Evolutionary conservation across 108 stramenopile species (phyloP).

Genomic region (Nitzschia palea): DNA sequence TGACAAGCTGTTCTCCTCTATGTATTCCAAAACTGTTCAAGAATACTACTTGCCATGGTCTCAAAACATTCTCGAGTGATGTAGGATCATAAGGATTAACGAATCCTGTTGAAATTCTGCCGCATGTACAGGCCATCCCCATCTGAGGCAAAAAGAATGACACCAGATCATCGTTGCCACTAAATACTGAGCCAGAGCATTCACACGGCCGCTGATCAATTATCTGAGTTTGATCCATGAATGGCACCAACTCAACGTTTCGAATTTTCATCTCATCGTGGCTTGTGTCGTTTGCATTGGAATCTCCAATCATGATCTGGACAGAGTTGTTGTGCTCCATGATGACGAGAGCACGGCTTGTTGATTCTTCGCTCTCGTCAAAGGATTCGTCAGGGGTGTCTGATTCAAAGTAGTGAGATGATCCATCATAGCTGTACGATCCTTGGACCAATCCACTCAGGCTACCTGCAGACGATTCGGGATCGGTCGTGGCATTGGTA

Average conservation of each 20-base stretch:
- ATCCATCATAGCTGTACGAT: too few species aligned
- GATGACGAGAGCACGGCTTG: slow-evolving; percentile 31
- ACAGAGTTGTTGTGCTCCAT: slow-evolving; percentile 20
- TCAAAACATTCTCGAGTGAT: slow-evolving; percentile 58
- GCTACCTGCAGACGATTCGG: too few species aligned
- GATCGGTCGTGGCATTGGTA: too few species aligned
- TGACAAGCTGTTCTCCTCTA: slow-evolving; percentile 49
- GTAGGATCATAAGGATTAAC: slow-evolving; percentile 59
- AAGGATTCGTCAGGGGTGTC: slow-evolving; percentile 8
- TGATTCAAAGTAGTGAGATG: slow-evolving; percentile 5
- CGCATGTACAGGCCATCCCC: slow-evolving; percentile 74
- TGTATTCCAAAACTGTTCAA: slow-evolving; percentile 46
- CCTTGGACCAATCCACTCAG: too few species aligned
- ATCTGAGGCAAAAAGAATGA: slow-evolving; percentile 78
- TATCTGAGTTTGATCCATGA: neutral
- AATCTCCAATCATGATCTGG: slow-evolving; percentile 26
- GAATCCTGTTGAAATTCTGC: slow-evolving; percentile 10
- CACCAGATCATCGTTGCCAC: slow-evolving; percentile 62
- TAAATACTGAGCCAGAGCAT: slow-evolving; percentile 58
- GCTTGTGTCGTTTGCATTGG: neutral
- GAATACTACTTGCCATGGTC: slow-evolving; percentile 75
- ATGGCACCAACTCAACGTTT: slow-evolving; percentile 8
- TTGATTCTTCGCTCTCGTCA: neutral
- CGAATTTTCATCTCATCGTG: slow-evolving; percentile 9
- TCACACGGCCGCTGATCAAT: slow-evolving; percentile 30